These are phyloP conservation scores for Malus sylvestris DNA, from an alignment of 306 rosid genomes.

Conservation along the genomic window DNA sequence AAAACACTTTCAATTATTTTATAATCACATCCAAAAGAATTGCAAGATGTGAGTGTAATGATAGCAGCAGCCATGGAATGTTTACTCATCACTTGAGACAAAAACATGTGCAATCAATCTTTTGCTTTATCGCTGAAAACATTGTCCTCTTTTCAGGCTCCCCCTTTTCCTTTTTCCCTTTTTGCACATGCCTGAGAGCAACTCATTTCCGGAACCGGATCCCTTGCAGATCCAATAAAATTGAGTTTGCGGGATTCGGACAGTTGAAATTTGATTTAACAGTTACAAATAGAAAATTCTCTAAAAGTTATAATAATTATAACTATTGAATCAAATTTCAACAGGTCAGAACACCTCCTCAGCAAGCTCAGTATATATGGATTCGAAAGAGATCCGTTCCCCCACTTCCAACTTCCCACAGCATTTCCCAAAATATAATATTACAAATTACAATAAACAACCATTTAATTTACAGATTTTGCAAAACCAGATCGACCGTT, in stretches of 20 bases:
- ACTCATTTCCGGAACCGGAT: too few relatives aligned
- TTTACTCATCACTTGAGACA: conserved; percentile 16
- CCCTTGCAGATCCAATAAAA: too few relatives aligned
- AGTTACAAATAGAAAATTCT: fast-evolving
- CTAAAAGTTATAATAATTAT: too few relatives aligned
- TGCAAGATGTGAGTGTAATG: background rate
- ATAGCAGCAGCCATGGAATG: conserved; percentile 14
- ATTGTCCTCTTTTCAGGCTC: conserved; percentile 5
- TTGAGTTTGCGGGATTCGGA: too few relatives aligned
- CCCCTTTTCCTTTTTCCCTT: background rate
- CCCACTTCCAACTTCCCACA: background rate
- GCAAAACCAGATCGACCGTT: conserved; percentile 2
- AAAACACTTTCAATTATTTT: too few relatives aligned
- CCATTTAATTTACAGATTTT: background rate
- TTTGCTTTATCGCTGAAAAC: conserved; percentile 13
- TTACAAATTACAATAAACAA: background rate
- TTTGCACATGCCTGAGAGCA: background rate
- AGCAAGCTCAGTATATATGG: too few relatives aligned
- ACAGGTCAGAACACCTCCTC: too few relatives aligned
- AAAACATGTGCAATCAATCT: conserved; percentile 16
- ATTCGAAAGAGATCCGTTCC: too few relatives aligned
- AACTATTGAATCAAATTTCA: too few relatives aligned
- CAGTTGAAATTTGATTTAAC: too few relatives aligned
- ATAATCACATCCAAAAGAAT: fast-evolving
- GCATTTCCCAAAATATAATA: background rate